phyloP scores from a whole-genome alignment of 345 rosid genomes.

The Bretschneidera sinensis region DNA sequence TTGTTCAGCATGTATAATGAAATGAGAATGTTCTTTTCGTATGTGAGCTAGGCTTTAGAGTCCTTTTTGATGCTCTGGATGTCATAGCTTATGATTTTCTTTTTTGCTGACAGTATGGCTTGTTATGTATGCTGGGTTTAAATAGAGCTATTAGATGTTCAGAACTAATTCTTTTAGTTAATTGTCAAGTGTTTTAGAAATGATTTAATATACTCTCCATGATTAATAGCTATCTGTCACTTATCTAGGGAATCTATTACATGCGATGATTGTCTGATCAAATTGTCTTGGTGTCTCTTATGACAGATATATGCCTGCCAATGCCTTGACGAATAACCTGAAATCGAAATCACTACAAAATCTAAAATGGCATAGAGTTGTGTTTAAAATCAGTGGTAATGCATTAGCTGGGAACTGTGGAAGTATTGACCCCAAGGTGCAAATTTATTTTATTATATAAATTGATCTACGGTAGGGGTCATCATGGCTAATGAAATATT shows the following conservation, averaged over 20 bases:
- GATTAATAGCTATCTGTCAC: too few relatives aligned
- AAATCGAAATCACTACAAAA: constrained; percentile 26
- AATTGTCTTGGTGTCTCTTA: background rate
- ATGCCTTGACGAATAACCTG: constrained; percentile 16
- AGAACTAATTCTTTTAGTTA: background rate
- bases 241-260: too few relatives aligned
- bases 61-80: too few relatives aligned
- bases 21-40: too few relatives aligned
- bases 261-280: too few relatives aligned
- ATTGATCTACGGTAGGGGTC: background rate
- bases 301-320: constrained; percentile 17
- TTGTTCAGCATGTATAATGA: too few relatives aligned
- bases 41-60: too few relatives aligned
- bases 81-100: too few relatives aligned
- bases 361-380: constrained; percentile 43
- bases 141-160: background rate
- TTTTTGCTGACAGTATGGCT: too few relatives aligned
- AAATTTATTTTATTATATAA: background rate
- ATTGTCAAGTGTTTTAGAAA: too few relatives aligned
- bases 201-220: too few relatives aligned
- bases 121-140: too few relatives aligned
- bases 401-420: constrained; percentile 39
- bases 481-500: background rate
- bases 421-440: constrained; percentile 41
- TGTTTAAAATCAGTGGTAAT: constrained; percentile 45